A percentile compares a stretch with the other conserved stretches of the same genome.
Conservation (phyloP, 2,329 filamentous ascomycete genomes). For the Xylariales sp. region DNA sequence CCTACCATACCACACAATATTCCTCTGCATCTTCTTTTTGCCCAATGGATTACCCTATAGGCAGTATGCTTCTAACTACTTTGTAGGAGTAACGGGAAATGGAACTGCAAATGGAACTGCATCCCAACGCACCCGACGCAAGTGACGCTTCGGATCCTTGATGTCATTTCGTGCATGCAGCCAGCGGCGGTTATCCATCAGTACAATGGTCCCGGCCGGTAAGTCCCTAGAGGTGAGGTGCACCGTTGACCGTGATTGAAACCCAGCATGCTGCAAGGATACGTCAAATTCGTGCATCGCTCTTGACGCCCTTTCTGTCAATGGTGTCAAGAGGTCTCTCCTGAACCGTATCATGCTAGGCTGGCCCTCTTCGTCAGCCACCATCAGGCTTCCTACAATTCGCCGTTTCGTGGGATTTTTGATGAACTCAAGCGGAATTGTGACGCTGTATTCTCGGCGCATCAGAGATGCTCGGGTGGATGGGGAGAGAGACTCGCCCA, state of each 20-base stretch:
- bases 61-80: too few relatives aligned
- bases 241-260: constrained; percentile 13
- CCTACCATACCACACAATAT: too few relatives aligned
- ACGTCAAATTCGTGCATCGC: constrained; percentile 23
- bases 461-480: constrained; percentile 17
- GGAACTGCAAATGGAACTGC: constrained; percentile 23
- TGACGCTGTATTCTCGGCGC: constrained; percentile 26
- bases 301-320: constrained; percentile 16
- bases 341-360: constrained; percentile 25
- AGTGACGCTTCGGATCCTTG: constrained; percentile 28
- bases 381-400: constrained; percentile 3
- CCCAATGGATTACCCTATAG: too few relatives aligned
- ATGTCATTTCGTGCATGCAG: constrained; percentile 28
- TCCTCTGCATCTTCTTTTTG: too few relatives aligned
- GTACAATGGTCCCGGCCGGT: constrained; percentile 23
- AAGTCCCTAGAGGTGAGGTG: constrained; percentile 23
- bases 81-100: too few relatives aligned
- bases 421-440: constrained; percentile 30
- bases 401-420: constrained; percentile 16
- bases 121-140: constrained; percentile 32
- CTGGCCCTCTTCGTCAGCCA: neutral
- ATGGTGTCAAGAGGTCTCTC: constrained; percentile 26
- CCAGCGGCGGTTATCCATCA: constrained; percentile 32
- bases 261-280: constrained; percentile 13
- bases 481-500: constrained; percentile 22